phyloP scores from a whole-genome alignment of 2,329 filamentous ascomycete genomes.

The Phyllosticta paracitricarpa region DNA sequence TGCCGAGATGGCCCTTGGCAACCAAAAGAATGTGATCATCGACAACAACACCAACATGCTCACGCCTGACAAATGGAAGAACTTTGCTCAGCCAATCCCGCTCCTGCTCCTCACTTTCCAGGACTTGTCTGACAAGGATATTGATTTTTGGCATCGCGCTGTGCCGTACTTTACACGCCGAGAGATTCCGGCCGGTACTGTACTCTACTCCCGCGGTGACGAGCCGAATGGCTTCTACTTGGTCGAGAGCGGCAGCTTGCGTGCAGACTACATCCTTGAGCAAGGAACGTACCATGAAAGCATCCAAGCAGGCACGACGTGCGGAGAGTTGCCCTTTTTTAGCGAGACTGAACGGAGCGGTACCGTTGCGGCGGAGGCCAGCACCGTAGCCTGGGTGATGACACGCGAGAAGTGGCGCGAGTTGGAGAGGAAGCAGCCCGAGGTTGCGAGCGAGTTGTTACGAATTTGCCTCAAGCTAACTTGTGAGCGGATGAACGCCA shows the following conservation, averaged over 20 bases:
- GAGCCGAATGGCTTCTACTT: slow-evolving; percentile 77
- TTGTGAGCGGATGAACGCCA: slow-evolving; percentile 77
- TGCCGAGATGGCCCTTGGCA: slow-evolving; percentile 63
- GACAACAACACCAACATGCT: slow-evolving; percentile 27
- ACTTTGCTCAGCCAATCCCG: slow-evolving; percentile 80
- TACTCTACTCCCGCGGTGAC: slow-evolving; percentile 70
- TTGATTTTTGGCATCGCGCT: slow-evolving; percentile 89
- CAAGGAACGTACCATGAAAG: slow-evolving; percentile 84
- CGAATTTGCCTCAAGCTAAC: slow-evolving; percentile 87
- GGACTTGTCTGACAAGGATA: slow-evolving; percentile 71
- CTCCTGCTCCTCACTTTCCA: slow-evolving; percentile 95
- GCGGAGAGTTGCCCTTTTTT: slow-evolving; percentile 94
- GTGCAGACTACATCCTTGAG: slow-evolving; percentile 82
- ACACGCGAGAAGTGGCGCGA: slow-evolving; percentile 59
- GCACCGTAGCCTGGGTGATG: slow-evolving; percentile 76
- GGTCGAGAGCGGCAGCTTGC: slow-evolving; percentile 76
- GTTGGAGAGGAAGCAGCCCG: slow-evolving; percentile 61
- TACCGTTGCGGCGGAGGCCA: slow-evolving; percentile 71
- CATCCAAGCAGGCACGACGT: slow-evolving; percentile 89
- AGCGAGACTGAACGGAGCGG: slow-evolving; percentile 80
- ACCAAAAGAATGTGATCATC: slow-evolving; percentile 22
- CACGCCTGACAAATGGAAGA: slow-evolving; percentile 61
- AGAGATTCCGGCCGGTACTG: slow-evolving; percentile 57
- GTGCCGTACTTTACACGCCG: slow-evolving; percentile 64
- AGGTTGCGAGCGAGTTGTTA: slow-evolving; percentile 74